Evolutionary conservation across 805 yeast genomes (phyloP), one percentile per base, ranked within the genome.

Genomic region (Candida andamanensis): DNA sequence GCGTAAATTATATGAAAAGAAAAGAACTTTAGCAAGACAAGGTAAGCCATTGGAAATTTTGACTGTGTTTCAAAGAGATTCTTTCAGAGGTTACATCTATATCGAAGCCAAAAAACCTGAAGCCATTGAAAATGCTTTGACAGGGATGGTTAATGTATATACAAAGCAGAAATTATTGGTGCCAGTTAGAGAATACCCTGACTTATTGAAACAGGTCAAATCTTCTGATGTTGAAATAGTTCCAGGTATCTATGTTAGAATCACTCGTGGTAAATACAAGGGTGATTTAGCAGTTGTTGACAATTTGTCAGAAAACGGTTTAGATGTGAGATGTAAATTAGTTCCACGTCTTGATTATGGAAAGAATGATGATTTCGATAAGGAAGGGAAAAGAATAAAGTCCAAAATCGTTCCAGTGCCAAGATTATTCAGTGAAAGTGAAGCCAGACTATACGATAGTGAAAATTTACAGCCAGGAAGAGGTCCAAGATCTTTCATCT

Each of bases 311-410:
- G 97, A 92, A 50, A 90, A 85, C 52, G 97, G 96, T 32, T 72
- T 92, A 46, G 97, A 90, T 54, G 97, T 86, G n/a, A 74, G 94
- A 48, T 77, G 95, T 46, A 85, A 85, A 52, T 67, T 92, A 42
- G 94, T 92, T 20, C 98, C 98, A 22, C 77, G 98, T 49, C 61
- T 92, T 38, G 97, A 90, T 54, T 90, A 92, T 57, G 95, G 95
- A 36, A 76, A 79, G 44, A 66, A 71, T 27, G 69, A 63, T 40
- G 73, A 63, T 17, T 39, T 72, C 37, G 85, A 77, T 40, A 46
- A 49, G 22, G 63, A 62, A 14, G 80, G 78, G 15, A 51, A 36
- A 30, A 49, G 52, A 38, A 50, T 62, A 25, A 79, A 74, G 30
- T 71, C 75, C 45, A 82, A 81, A 36, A 63, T 76, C 35, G 74